A percentile compares a stretch with the other conserved stretches of the same genome.
These are phyloP conservation scores for Gymnopilus junonius DNA, from an alignment of 768 basidiomycete species.

Conservation along the genomic window DNA sequence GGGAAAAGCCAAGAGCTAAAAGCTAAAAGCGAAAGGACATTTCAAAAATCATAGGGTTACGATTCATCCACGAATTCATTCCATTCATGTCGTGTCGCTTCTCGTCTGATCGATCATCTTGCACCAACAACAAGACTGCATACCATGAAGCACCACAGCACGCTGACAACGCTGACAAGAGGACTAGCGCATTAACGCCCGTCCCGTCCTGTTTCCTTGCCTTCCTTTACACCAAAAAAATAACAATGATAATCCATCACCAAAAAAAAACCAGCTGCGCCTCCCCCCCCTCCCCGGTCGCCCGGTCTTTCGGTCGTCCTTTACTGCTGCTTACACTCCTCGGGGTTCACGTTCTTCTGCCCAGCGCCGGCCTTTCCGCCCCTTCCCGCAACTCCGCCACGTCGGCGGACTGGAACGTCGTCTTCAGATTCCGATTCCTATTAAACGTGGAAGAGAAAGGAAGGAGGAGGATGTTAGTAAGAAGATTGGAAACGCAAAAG, in stretches of 20 bases:
- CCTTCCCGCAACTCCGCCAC: constrained; percentile 52
- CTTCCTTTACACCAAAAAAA: background rate
- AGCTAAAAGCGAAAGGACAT: background rate
- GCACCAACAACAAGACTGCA: background rate
- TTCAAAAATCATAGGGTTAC: background rate
- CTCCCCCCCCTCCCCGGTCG: too few species aligned
- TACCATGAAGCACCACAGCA: too few species aligned
- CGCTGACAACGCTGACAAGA: too few species aligned
- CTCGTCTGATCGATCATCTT: background rate
- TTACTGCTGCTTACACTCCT: constrained; percentile 94
- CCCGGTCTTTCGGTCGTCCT: background rate
- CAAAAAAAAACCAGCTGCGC: background rate
- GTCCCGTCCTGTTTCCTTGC: too few species aligned
- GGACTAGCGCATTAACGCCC: too few species aligned
- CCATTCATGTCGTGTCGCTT: too few species aligned
- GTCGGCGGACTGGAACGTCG: constrained; percentile 62
- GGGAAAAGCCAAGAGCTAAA: background rate
- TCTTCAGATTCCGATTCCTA: constrained; percentile 76
- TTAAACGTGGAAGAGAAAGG: background rate
- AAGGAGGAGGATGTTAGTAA: constrained; percentile 2
- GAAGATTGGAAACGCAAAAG: constrained; percentile 5
- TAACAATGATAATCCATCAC: background rate
- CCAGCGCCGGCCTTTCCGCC: constrained; percentile 29
- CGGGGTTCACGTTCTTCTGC: constrained; percentile 60
- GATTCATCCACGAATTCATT: background rate